These are phyloP conservation scores for Lactarius psammicola DNA, from an alignment of 768 basidiomycete genomes.

Conservation along the genomic window DNA sequence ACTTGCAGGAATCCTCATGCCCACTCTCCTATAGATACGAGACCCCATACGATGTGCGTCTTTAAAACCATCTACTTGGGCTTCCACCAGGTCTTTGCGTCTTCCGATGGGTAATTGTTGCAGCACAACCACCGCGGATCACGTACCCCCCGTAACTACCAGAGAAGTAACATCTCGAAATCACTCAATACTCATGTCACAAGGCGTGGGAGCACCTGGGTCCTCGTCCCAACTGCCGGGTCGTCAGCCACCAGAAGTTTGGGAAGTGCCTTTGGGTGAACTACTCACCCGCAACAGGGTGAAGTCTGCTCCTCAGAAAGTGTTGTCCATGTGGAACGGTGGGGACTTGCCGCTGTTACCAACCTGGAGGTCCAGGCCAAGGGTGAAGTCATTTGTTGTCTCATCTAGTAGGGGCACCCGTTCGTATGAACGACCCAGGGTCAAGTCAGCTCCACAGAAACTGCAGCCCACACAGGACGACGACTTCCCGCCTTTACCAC, in stretches of 20 bases:
- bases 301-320: too few relatives aligned
- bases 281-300: too few relatives aligned
- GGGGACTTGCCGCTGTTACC: too few relatives aligned
- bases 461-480: too few relatives aligned
- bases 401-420: too few relatives aligned
- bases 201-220: background rate
- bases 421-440: too few relatives aligned
- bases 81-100: background rate
- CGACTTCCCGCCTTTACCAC: too few relatives aligned
- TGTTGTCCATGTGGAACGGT: too few relatives aligned
- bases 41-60: background rate
- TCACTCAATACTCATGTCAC: background rate
- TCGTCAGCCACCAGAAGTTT: background rate
- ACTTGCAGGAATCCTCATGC: too few relatives aligned
- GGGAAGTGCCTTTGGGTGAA: background rate
- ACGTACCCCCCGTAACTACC: background rate
- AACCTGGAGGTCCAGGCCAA: background rate
- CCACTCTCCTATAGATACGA: background rate
- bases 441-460: too few relatives aligned
- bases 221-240: background rate
- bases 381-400: too few relatives aligned
- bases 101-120: background rate
- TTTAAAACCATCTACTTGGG: background rate
- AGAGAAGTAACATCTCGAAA: background rate
- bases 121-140: background rate